A percentile compares a stretch with the other conserved stretches of the same genome.
These are phyloP conservation scores for Sonneratia alba DNA, from an alignment of 345 rosid genomes.

Conservation along the genomic window DNA sequence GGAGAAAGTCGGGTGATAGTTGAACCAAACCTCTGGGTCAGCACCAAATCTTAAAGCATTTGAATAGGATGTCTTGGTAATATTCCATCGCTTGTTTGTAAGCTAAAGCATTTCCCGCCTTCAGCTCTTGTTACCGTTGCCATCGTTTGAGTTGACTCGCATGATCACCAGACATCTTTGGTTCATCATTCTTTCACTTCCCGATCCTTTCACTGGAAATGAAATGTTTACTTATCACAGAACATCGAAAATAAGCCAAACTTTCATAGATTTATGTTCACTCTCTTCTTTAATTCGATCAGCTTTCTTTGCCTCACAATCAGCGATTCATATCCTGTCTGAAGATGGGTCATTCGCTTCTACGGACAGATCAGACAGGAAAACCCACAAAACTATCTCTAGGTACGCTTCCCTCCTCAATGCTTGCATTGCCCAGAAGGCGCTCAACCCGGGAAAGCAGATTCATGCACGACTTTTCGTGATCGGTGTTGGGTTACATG, in stretches of 20 bases:
- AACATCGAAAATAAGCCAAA: background rate
- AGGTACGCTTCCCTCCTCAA: slow-evolving; percentile 11
- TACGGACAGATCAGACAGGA: background rate
- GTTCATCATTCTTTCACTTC: background rate
- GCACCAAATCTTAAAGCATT: too few relatives aligned
- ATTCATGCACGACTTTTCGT: slow-evolving; percentile 21
- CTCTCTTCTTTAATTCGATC: background rate
- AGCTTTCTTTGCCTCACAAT: background rate
- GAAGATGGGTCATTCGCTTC: background rate
- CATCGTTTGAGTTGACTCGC: background rate
- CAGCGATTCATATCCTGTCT: background rate
- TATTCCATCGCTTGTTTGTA: background rate
- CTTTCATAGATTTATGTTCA: background rate
- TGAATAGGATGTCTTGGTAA: too few relatives aligned
- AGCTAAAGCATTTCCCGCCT: background rate
- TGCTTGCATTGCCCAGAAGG: slow-evolving; percentile 20
- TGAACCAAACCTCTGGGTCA: background rate
- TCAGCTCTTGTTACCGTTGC: background rate
- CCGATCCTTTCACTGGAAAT: background rate
- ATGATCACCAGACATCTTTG: background rate
- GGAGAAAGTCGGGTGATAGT: too few relatives aligned
- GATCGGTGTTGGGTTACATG: slow-evolving; percentile 16
- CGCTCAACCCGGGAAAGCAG: slow-evolving; percentile 20
- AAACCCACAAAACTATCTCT: background rate
- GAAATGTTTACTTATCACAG: background rate